Evolutionary conservation across 1,139 yeast genomes (phyloP).

Genomic region (Pneumocystis jirovecii): DNA sequence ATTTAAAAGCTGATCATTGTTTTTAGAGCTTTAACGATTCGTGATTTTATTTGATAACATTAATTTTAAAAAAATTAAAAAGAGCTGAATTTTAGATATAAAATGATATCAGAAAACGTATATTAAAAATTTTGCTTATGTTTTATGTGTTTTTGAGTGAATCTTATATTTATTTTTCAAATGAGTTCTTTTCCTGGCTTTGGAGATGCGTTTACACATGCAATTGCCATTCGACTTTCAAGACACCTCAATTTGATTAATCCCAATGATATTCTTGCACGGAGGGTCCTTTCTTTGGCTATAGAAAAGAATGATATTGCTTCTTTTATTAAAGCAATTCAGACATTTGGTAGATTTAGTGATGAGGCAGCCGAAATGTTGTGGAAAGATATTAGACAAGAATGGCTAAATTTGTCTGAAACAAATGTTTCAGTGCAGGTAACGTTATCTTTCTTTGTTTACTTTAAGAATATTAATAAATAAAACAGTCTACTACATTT

Average conservation of each 20-base stretch:
- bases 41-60: not conserved
- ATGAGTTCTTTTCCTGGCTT: not conserved
- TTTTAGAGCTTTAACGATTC: not conserved
- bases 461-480: not conserved
- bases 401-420: not conserved
- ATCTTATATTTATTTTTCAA: not conserved
- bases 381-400: not conserved
- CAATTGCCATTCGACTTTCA: not conserved
- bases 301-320: conserved; percentile 5
- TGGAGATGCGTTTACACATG: not conserved
- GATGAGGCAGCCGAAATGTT: not conserved
- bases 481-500: not conserved
- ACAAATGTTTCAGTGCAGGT: not conserved
- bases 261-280: conserved; percentile 4
- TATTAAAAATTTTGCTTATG: no score
- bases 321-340: conserved; percentile 7
- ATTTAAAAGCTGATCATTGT: no score
- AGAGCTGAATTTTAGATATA: not conserved
- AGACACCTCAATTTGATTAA: not conserved
- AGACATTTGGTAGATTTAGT: conserved; percentile 10
- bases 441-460: not conserved
- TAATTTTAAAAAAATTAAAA: no score
- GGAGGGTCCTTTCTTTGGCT: conserved; percentile 8
- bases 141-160: not conserved
- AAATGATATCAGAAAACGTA: not conserved